phyloP scores from a whole-genome alignment of 1,284 basidiomycete species.

The Megacollybia platyphylla region DNA sequence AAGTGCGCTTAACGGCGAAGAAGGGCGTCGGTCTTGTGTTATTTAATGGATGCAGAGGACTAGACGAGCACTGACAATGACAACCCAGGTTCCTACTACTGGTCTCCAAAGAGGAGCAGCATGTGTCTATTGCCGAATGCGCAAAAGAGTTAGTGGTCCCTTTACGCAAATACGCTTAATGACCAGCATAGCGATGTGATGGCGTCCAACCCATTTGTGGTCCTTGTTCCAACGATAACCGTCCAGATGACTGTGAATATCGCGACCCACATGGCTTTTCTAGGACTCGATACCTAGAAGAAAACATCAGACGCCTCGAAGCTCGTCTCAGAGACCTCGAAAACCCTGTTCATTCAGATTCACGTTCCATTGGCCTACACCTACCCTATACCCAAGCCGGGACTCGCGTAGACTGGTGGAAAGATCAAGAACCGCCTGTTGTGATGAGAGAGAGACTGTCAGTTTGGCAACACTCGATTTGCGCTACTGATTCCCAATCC shows the following conservation, averaged over 20 bases:
- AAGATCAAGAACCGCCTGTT: background rate
- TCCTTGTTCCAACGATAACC: slow-evolving; percentile 9
- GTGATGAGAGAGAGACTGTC: background rate
- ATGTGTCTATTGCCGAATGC: background rate
- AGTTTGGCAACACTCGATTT: background rate
- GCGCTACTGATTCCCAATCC: background rate
- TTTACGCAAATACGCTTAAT: background rate
- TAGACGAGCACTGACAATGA: too few species aligned
- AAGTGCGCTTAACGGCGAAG: too few species aligned
- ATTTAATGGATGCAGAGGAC: too few species aligned
- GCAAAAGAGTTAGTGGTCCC: slow-evolving; percentile 1
- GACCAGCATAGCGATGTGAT: slow-evolving; percentile 11
- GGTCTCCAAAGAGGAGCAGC: background rate
- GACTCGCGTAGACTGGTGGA: background rate
- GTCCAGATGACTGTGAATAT: slow-evolving; percentile 12
- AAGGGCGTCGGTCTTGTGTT: too few species aligned
- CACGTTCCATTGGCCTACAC: slow-evolving; percentile 2
- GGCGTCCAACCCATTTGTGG: slow-evolving; percentile 12
- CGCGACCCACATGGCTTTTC: slow-evolving; percentile 5
- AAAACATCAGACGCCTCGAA: slow-evolving; percentile 7
- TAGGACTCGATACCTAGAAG: slow-evolving; percentile 6
- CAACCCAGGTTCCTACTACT: background rate
- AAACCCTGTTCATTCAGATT: slow-evolving; percentile 2
- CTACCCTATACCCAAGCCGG: slow-evolving; percentile 14
- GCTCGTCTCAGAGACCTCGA: slow-evolving; percentile 7